These are phyloP conservation scores for Pestalotiopsis sp. DNA, from an alignment of 2,329 filamentous ascomycete species.

Conservation along the genomic window DNA sequence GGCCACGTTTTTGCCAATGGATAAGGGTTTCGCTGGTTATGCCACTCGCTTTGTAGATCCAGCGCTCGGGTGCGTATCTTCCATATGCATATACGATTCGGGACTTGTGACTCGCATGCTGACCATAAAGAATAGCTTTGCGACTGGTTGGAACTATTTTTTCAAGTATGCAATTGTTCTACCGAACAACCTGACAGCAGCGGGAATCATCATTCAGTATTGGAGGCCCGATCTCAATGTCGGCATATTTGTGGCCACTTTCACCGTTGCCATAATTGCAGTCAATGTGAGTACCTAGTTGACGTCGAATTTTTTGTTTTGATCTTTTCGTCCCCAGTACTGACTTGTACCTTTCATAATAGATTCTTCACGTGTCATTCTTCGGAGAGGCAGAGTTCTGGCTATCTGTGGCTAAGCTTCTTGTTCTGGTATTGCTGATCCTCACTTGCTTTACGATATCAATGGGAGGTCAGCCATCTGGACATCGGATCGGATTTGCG, in stretches of 20 bases:
- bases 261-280: conserved; percentile 47
- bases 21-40: conserved; percentile 24
- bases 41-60: conserved; percentile 29
- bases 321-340: no score
- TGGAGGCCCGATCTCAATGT: conserved; percentile 7
- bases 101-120: not conserved
- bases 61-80: conserved; percentile 22
- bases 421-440: conserved; percentile 32
- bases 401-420: conserved; percentile 42
- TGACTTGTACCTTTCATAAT: not conserved
- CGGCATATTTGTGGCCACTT: conserved; percentile 21
- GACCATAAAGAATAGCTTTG: conserved; percentile 29
- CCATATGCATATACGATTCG: conserved; percentile 4
- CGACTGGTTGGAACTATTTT: conserved; percentile 40
- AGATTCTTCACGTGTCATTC: conserved; percentile 32
- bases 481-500: conserved; percentile 35
- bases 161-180: conserved; percentile 3
- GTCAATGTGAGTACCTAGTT: not conserved
- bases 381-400: conserved; percentile 50
- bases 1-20: conserved; percentile 26
- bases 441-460: conserved; percentile 44
- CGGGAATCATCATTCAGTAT: not conserved
- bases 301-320: no score
- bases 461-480: conserved; percentile 43
- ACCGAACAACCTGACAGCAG: not conserved